Evolutionary conservation across 116 monocot species (phyloP), one percentile per base, ranked within the genome.

Genomic region (Trichopus zeylanicus): DNA sequence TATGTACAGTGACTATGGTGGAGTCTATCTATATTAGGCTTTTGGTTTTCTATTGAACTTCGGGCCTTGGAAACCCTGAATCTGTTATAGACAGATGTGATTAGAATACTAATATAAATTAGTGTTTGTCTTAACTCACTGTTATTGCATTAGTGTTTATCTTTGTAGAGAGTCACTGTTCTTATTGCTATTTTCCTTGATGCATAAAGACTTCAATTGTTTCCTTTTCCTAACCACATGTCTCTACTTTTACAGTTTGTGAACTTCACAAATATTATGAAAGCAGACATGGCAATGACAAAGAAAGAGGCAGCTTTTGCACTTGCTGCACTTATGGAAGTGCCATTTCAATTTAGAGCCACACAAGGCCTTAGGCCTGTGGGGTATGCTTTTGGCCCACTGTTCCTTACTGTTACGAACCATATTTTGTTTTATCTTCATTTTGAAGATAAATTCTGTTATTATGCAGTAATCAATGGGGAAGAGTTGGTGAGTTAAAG

Each of bases 241-340:
- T 42, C 1, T 13, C 42, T 42, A 0, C 37, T 60, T 46, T 3
- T 38, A 53, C 75, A 94, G 93, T 94, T 94, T 76, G 93, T 94
- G 24, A 81, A 94, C 70, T 94, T 94, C 59, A 89, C 93, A 8
- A 74, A 83, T 55, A 83, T 94, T 54, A 89, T 86, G 93, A 80
- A 79, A 26, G 42, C 78, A 37, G 67, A 73, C 47, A 69, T 63
- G 66, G 76, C 74, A 22, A 69, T 60, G 58, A 37, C 65, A 20
- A 89, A 81, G 67, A 89, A 86, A 60, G 89, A 89, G 65, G 73
- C 93, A 47, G 75, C 85, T 12, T 94, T 94, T 75, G 89, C 86
- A 53, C 86, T 89, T 48, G 85, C 86, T 62, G 89, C 89, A 29
- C 83, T 94, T 31, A 94, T 94, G 94, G 94, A 94, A 70, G 85